Evolutionary conservation across 768 basidiomycete species (phyloP).

Genomic region (Hypholoma fasciculare): DNA sequence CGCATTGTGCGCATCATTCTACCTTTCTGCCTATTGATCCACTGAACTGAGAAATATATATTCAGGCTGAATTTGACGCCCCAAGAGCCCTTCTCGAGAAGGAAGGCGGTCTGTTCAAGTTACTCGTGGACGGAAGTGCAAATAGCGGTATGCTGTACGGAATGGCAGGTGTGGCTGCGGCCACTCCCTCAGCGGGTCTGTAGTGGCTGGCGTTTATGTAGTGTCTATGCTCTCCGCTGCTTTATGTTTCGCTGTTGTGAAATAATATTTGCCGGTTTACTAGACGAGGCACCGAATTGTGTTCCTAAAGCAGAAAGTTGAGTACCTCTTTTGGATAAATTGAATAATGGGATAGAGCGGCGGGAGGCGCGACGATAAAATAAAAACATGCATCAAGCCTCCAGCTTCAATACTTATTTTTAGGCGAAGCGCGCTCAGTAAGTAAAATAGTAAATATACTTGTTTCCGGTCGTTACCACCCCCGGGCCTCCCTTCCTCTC

Average conservation of each 20-base stretch:
- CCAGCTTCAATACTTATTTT: no score
- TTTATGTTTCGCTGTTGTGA: not conserved
- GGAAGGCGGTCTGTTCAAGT: not conserved
- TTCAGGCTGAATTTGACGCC: conserved; percentile 2
- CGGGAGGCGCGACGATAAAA: no score
- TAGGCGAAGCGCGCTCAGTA: no score
- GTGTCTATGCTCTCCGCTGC: no score
- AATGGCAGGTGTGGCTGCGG: not conserved
- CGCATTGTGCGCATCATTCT: not conserved
- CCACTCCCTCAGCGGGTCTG: not conserved
- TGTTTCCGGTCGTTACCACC: no score
- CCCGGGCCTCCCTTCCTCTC: no score
- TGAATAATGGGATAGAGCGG: no score
- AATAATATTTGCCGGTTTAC: not conserved
- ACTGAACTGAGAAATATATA: not conserved
- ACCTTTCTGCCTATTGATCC: not conserved
- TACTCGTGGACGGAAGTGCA: not conserved
- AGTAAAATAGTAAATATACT: no score
- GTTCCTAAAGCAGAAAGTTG: not conserved
- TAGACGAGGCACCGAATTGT: not conserved
- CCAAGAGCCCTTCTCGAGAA: not conserved
- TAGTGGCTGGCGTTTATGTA: not conserved
- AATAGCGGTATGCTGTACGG: not conserved
- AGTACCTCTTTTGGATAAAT: not conserved
- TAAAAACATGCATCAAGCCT: no score